Base-by-base conservation (phyloP, 225 moss, liverwort and hornwort genomes). In the Ulota crispa region DNA sequence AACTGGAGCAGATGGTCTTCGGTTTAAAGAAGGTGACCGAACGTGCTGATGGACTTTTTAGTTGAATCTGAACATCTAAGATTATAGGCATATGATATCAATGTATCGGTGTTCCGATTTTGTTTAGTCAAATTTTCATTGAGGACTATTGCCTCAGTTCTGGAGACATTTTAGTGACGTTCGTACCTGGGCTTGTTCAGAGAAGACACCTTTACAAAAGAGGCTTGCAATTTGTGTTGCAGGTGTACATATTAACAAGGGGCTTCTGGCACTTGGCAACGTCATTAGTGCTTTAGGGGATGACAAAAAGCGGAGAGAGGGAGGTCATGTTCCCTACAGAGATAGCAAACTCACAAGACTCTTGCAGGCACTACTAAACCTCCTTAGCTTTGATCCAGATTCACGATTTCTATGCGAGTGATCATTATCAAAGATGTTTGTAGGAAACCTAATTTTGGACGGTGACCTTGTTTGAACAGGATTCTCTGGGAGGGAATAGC, bases 231-330 rank as follows among this genome's bases (percentile, higher is more conserved):
- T 23, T 21, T 50, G 7, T 70, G 11, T n/a, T 75, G 70, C 89
- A 98, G 98, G 98, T 78, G 98, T 98, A 41, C 95, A 98, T 70
- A 98, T 98, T 28, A 98, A 98, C 78, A 95, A 94, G 76, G 97
- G 97, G 10, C 86, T 98, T 27, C 86, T 98, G 39, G 97, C 97
- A 55, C 88, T 98, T n/a, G 97, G 97, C 34, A 98, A 98, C 73
- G 97, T 98, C 13, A 98, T 98, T 60, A 98, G 97, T 78, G 94
- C 95, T 42, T 80, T 98, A 41, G 97, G 97, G 55, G 97, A 98
- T 73, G 97, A 98, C 3, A 98, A 91, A 42, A 98, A 95, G 86
- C 89, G 97, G 14, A 94, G 80, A 78, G 97, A 98, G 57, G 97
- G 97, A 84, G 97, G 97, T 27, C 97, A 98, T 84, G 95, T 98